Base-by-base conservation (phyloP, 371 early-diverging fungal genomes). In the Choanephora cucurbitarum region DNA sequence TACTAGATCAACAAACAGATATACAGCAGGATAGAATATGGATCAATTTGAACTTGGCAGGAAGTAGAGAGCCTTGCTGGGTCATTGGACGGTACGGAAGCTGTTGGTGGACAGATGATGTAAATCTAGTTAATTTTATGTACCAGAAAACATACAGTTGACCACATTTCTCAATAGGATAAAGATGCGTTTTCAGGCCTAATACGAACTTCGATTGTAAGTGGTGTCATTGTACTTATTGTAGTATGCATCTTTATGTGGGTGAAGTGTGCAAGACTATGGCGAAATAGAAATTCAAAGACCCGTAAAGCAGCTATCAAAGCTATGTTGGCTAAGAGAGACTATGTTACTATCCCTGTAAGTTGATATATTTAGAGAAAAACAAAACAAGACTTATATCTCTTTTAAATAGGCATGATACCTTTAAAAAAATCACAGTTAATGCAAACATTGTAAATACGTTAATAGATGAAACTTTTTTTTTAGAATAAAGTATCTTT, bases 261-360 rank as follows among this genome's bases (percentile, higher is more conserved):
- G 72, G 64, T 77, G 1, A 77, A 73, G 52, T 77, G 77, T 39
- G 66, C 68, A 18, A 53, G 74, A 18, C 45, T 66, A 56, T 71
- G 69, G 67, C 57, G 74, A 50, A 49, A 59, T 22, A 64, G 74
- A 24, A 73, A 67, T 34, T 61, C 69, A 18, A 58, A 54, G 13
- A 41, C 52, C 3, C 72, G 77, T 31, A 73, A 69, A 41, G 58
- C 61, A 5, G 58, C 69, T 44, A 69, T 72, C 21, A 64, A 69
- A 41, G 49, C 58, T 8, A 56, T 73, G 66, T 44, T 77, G 48
- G 52, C 60, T 11, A 58, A 58, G 47, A 60, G 70, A 28, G 77
- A 77, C 52, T 77, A 73, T 60, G 68, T 64, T 15, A 77, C 77
- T 7, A 65, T 73, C 14, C 77, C 77, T 19, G 77, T 75, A 67